phyloP scores from a whole-genome alignment of 2,329 filamentous ascomycete species.

The Atkinsonella hypoxylon region DNA sequence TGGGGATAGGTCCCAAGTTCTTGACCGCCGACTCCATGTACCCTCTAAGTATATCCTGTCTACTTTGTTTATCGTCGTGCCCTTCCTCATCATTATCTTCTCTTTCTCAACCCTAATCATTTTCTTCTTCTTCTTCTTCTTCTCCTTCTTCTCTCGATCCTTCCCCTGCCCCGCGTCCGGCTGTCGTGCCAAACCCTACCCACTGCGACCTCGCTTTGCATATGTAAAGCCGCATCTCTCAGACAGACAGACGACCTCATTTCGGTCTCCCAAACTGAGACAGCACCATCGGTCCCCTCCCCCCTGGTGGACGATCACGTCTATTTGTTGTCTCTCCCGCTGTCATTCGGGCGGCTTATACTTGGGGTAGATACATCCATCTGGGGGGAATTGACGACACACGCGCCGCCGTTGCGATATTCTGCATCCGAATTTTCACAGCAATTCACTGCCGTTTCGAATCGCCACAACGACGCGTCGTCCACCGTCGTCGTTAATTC shows the following conservation, averaged over 20 bases:
- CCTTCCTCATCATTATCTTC: not conserved
- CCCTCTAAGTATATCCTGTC: too few relatives aligned
- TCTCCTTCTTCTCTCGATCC: not conserved
- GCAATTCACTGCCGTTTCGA: not conserved
- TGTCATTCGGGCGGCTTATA: not conserved
- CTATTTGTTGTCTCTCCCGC: not conserved
- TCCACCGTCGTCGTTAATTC: not conserved
- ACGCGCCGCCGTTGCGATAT: not conserved
- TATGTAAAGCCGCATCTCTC: not conserved
- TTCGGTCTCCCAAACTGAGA: not conserved
- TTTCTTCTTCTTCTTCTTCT: not conserved
- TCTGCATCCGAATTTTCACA: not conserved
- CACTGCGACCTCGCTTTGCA: not conserved
- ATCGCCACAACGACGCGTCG: not conserved
- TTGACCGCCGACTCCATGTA: not conserved
- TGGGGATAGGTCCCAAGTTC: not conserved
- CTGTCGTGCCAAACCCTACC: not conserved
- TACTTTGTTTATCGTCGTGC: too few relatives aligned
- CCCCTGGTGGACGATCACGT: not conserved
- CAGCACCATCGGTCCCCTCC: not conserved
- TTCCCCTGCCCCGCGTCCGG: not conserved
- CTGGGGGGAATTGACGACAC: not conserved
- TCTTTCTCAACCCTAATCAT: not conserved
- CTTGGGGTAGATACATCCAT: not conserved
- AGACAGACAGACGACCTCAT: not conserved